phyloP scores from a whole-genome alignment of 768 basidiomycete species.

The Polyporus arcularius region DNA sequence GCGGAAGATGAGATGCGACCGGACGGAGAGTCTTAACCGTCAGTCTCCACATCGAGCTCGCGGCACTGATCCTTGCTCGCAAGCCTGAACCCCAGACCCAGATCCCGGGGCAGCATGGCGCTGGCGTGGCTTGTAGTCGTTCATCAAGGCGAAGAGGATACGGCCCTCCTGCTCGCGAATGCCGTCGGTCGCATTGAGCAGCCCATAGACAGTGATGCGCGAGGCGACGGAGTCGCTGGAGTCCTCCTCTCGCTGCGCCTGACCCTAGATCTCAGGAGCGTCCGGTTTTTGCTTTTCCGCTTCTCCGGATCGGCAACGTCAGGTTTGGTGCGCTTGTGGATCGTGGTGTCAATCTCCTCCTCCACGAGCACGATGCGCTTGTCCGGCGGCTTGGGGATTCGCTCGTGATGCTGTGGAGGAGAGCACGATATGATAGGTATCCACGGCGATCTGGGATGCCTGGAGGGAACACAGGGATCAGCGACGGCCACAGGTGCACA shows the following conservation, averaged over 20 bases:
- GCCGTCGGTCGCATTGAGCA: constrained; percentile 80
- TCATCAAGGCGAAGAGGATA: constrained; percentile 77
- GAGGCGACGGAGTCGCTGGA: constrained; percentile 10
- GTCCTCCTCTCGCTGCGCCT: background rate
- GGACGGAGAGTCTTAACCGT: constrained; percentile 4
- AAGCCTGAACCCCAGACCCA: constrained; percentile 76
- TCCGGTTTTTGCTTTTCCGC: background rate
- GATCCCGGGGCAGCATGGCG: constrained; percentile 77
- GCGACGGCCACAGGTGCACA: background rate
- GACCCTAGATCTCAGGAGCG: background rate
- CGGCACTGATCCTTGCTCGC: constrained; percentile 68
- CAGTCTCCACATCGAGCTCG: constrained; percentile 40
- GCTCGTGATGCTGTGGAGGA: constrained; percentile 75
- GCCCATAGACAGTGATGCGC: constrained; percentile 67
- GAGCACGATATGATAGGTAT: constrained; percentile 70
- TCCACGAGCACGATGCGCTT: constrained; percentile 70
- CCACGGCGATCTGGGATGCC: constrained; percentile 81
- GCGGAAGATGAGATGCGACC: background rate
- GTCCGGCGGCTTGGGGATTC: constrained; percentile 69
- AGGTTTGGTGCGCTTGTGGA: constrained; percentile 35
- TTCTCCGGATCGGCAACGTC: constrained; percentile 12
- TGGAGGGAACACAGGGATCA: background rate
- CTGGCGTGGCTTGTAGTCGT: constrained; percentile 73
- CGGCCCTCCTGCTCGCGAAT: constrained; percentile 83
- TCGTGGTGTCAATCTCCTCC: constrained; percentile 85